These are phyloP conservation scores for Hortiboletus campestris DNA, from an alignment of 768 basidiomycete genomes.

Conservation along the genomic window DNA sequence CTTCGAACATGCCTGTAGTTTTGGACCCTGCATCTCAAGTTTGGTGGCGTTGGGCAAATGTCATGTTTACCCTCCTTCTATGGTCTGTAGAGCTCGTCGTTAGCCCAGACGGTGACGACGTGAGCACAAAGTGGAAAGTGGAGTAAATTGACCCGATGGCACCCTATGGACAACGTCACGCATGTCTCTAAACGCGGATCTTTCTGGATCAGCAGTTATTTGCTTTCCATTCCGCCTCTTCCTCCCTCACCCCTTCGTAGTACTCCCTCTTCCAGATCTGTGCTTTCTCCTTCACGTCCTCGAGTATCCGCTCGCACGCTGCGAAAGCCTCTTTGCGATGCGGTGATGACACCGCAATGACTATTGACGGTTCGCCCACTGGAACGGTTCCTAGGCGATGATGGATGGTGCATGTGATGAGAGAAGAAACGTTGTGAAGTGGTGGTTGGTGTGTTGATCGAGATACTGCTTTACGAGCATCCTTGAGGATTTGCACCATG, in stretches of 20 bases:
- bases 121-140: conserved; percentile 74
- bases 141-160: conserved; percentile 37
- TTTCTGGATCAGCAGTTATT: conserved; percentile 38
- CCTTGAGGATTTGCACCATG: conserved; percentile 56
- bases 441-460: conserved; percentile 43
- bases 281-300: conserved; percentile 76
- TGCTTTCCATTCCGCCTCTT: conserved; percentile 67
- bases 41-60: conserved; percentile 92
- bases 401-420: conserved; percentile 61
- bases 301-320: conserved; percentile 80
- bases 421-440: conserved; percentile 26
- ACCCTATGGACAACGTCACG: conserved; percentile 5
- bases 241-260: conserved; percentile 68
- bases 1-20: conserved; percentile 41
- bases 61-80: conserved; percentile 79
- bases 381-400: conserved; percentile 79
- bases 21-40: conserved; percentile 90
- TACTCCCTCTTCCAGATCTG: conserved; percentile 94
- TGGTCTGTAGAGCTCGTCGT: conserved; percentile 84
- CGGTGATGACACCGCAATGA: conserved; percentile 81
- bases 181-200: conserved; percentile 2
- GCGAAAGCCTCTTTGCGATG: conserved; percentile 81
- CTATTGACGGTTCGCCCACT: conserved; percentile 78
- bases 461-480: conserved; percentile 40
- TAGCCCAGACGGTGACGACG: conserved; percentile 69